Evolutionary conservation across 441 rosid species (phyloP).

Genomic region (Populus tomentosa): DNA sequence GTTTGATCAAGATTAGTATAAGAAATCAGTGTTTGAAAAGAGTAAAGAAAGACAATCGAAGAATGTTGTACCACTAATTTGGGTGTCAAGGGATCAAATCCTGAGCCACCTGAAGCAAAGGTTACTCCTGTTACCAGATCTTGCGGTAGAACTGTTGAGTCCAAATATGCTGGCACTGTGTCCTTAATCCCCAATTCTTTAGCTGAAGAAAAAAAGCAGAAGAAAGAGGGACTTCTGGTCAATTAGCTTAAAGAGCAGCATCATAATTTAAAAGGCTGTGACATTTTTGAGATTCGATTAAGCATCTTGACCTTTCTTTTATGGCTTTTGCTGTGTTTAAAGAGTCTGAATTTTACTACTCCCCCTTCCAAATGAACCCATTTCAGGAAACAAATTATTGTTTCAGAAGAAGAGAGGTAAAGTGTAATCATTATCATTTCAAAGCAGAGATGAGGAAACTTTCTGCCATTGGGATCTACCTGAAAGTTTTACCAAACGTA

Average conservation of each 20-base stretch:
- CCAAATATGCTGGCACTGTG: slow-evolving; percentile 61
- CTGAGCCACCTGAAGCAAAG: slow-evolving; percentile 85
- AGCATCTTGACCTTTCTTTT: background rate
- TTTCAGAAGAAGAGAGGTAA: background rate
- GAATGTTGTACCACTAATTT: slow-evolving; percentile 36
- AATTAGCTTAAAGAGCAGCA: too few species aligned
- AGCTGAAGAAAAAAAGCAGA: slow-evolving; percentile 34
- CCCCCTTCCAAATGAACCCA: background rate
- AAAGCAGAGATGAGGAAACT: too few species aligned
- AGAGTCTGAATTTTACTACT: background rate
- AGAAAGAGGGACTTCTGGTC: background rate
- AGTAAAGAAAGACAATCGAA: background rate
- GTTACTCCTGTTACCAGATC: slow-evolving; percentile 82
- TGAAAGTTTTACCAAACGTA: too few species aligned
- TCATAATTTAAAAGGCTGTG: background rate
- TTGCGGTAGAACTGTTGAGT: slow-evolving; percentile 37
- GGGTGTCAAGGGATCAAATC: slow-evolving; percentile 76
- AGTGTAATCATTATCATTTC: too few species aligned
- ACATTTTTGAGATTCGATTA: background rate
- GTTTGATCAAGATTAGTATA: background rate
- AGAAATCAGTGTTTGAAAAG: too few species aligned
- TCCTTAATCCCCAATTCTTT: slow-evolving; percentile 65
- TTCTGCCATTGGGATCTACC: too few species aligned
- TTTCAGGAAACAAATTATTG: background rate
- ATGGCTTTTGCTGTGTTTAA: background rate